Percentiles rank a stretch among this genome's conserved stretches.
Conservation (phyloP, 306 rosid genomes). For the Ormosia semicastrata region DNA sequence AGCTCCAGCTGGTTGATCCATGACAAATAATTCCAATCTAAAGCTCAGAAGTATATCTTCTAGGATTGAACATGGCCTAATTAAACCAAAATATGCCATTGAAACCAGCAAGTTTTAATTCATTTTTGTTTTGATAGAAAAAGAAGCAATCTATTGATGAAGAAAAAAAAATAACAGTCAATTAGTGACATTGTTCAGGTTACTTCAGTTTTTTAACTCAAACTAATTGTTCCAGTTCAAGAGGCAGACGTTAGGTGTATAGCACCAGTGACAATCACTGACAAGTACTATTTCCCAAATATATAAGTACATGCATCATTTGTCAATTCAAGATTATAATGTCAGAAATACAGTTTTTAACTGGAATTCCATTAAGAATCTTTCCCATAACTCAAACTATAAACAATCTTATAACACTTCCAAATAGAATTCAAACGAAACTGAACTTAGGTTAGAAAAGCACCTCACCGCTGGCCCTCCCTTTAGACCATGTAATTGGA, state of each 20-base stretch:
- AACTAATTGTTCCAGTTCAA: not conserved
- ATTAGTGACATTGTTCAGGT: not conserved
- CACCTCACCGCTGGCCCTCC: constrained; percentile 96
- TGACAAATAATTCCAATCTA: constrained; percentile 6
- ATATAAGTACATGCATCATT: not conserved
- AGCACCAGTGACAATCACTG: not conserved
- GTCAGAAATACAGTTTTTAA: not conserved
- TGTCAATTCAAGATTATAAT: not conserved
- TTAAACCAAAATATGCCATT: not conserved
- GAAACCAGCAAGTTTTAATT: not conserved
- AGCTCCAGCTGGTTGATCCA: not conserved
- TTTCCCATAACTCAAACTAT: constrained; percentile 1
- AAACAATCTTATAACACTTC: not conserved
- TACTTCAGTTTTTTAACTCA: not conserved
- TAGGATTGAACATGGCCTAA: not conserved
- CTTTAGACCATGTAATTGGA: constrained; percentile 87
- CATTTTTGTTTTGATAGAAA: not conserved
- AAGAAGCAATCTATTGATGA: not conserved
- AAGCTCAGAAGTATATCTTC: constrained; percentile 5
- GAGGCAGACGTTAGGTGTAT: not conserved
- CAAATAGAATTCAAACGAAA: not conserved
- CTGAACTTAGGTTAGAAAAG: constrained; percentile 48
- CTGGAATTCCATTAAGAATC: not conserved
- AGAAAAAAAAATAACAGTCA: not conserved
- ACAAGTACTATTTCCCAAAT: not conserved